Evolutionary conservation across 345 rosid genomes (phyloP), one percentile per base, ranked within the genome.

Genomic region (Lagerstroemia speciosa): DNA sequence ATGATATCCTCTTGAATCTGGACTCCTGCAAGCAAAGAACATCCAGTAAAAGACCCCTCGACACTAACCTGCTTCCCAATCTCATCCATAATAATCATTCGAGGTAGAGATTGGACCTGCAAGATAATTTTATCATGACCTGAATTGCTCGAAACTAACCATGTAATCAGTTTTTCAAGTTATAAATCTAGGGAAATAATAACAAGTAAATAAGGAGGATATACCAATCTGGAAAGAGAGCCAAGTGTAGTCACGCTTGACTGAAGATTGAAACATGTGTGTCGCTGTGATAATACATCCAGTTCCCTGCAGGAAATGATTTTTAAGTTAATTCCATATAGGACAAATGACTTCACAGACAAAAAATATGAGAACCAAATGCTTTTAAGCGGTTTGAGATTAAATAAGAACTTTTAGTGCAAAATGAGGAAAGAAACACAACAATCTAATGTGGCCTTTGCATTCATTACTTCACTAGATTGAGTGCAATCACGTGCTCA

Each of bases 71-170:
- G 93, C 83, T 92, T 93, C 83, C 98, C 97, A 38, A 94, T 94
- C 77, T 91, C 94, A 72, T 93, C 97, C 84, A 69, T 86, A 71
- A 91, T 93, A 68, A 93, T 93, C 96, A 93, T 93, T 88, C 98
- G 85, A 38, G 96, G 97, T 72, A 94, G 82, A 57, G 99, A 91
- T 72, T 88, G 96, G 74, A 94, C 99, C 97, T 94, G 93, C 76
- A 75, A 40, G 19, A n/a, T n/a, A n/a, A n/a, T n/a, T n/a, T n/a
- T n/a, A n/a, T n/a, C n/a, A n/a, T n/a, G n/a, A n/a, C n/a, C n/a
- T n/a, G n/a, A n/a, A n/a, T n/a, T n/a, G 45, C 62, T 58, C 45
- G 34, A 63, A 38, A 29, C 7, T 30, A 58, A 15, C 34, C 0
- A 58, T 31, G 8, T 55, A 1, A 26, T 55, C 30, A 6, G 30